Base-by-base conservation (phyloP, 208 protist genomes). In the Leishmania guyanensis region DNA sequence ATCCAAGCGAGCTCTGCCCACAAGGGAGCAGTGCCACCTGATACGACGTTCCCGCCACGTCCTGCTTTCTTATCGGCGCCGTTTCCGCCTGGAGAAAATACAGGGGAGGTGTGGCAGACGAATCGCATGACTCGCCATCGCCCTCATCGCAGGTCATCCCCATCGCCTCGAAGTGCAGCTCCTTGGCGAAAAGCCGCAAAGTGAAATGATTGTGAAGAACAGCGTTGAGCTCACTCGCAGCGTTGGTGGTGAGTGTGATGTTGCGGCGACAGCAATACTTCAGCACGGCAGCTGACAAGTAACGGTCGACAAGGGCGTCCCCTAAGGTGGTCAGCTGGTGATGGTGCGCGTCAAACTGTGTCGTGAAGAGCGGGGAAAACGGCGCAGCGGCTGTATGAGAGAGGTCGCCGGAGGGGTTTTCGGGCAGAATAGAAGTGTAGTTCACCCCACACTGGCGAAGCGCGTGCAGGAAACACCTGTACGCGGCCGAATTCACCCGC, bases 151-250 rank as follows among this genome's bases (percentile, higher is more conserved):
- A 68, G 4, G 89, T 85, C 29, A 93, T 79, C n/a, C 77, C 77
- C 22, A 96, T 87, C 58, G 92, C 89, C 43, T 91, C 88, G 77
- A 97, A 91, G 22, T 87, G 78, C 36, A 94, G 69, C 60, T 95
- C 88, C 58, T 93, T 91, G 12, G 94, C 92, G 71, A 97, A 94
- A 14, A 94, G 86, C 0, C 88, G 90, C 72, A 95, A 36, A 29
- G 89, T 78, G 73, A 90, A 96, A 87, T 97, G 94, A 77, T 96
- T 95, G 84, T 96, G 92, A 54, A 96, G 85, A 10, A 97, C 88
- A 3, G 94, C 89, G 64, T 91, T 92, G 0, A 95, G 80, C 78
- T 94, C 92, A 22, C 77, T 77, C 9, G 85, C 84, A 0, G 89
- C 79, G 75, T 94, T 95, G 48, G 86, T 83, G 8, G 91, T 94